Evolutionary conservation across 2,329 filamentous ascomycete genomes (phyloP).

Genomic region (Oidium heveae): DNA sequence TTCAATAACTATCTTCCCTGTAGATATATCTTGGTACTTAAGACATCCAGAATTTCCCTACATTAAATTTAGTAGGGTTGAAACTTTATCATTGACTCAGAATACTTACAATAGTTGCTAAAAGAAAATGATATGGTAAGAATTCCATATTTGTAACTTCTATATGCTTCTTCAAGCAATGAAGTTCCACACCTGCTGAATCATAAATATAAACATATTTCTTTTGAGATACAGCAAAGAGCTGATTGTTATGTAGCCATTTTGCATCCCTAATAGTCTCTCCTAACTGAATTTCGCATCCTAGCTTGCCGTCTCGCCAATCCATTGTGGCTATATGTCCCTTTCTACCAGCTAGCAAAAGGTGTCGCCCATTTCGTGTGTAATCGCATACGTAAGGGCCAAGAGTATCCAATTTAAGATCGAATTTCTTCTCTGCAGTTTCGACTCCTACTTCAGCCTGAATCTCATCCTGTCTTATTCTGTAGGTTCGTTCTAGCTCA

Average conservation of each 20-base stretch:
- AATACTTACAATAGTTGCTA: constrained; percentile 51
- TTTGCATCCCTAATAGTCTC: constrained; percentile 76
- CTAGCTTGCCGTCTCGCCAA: constrained; percentile 76
- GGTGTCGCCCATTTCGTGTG: constrained; percentile 62
- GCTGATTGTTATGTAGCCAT: constrained; percentile 88
- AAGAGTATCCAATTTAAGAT: constrained; percentile 56
- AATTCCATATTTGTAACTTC: no score
- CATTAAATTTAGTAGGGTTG: constrained; percentile 6
- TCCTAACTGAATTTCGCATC: constrained; percentile 70
- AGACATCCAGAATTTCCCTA: constrained; percentile 58
- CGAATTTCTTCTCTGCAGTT: constrained; percentile 80
- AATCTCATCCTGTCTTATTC: constrained; percentile 75
- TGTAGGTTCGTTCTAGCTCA: constrained; percentile 78
- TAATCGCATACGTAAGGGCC: constrained; percentile 82
- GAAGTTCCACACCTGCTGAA: constrained; percentile 65
- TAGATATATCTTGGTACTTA: constrained; percentile 89
- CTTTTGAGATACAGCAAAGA: constrained; percentile 88
- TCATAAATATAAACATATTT: constrained; percentile 96
- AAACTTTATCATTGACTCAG: not conserved
- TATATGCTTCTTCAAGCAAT: no score
- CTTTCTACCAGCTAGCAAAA: constrained; percentile 70
- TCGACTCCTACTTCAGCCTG: constrained; percentile 47
- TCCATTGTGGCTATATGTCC: constrained; percentile 93
- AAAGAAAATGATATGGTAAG: no score
- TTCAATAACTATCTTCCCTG: constrained; percentile 68